phyloP scores from a whole-genome alignment of 306 rosid genomes.

The Lathyrus sativus region DNA sequence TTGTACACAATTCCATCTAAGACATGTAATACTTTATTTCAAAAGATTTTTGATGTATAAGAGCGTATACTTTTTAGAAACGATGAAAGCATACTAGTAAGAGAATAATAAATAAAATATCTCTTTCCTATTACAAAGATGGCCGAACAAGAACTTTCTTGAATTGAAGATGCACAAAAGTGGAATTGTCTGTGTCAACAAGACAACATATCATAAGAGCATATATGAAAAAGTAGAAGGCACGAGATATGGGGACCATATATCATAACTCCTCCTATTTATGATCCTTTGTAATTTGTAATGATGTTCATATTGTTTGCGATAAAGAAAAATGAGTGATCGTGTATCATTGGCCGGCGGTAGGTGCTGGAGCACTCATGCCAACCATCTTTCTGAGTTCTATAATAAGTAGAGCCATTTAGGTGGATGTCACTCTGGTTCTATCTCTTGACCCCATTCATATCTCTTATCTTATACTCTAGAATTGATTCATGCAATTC shows the following conservation, averaged over 20 bases:
- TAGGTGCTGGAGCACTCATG: slow-evolving; percentile 39
- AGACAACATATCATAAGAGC: slow-evolving; percentile 27
- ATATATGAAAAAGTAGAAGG: slow-evolving; percentile 18
- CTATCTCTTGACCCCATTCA: neutral
- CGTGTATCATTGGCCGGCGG: slow-evolving; percentile 38
- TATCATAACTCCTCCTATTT: neutral
- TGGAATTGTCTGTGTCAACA: slow-evolving; percentile 19
- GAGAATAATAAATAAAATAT: too few species aligned
- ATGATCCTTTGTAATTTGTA: neutral
- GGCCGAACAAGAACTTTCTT: too few species aligned
- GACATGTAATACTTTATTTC: too few species aligned
- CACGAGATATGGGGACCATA: slow-evolving; percentile 11
- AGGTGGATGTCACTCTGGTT: neutral
- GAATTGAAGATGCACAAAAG: neutral
- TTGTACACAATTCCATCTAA: too few species aligned
- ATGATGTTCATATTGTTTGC: slow-evolving; percentile 37
- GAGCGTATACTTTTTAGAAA: too few species aligned
- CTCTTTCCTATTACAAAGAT: too few species aligned
- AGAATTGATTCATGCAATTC: neutral
- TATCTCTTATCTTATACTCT: neutral
- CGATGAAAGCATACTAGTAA: too few species aligned
- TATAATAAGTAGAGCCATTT: neutral
- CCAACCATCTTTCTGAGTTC: neutral
- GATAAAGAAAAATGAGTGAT: slow-evolving; percentile 39
- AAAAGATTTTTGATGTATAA: too few species aligned